These are phyloP conservation scores for Carex littledalei DNA, from an alignment of 176 grass and related monocot genomes.

Conservation along the genomic window DNA sequence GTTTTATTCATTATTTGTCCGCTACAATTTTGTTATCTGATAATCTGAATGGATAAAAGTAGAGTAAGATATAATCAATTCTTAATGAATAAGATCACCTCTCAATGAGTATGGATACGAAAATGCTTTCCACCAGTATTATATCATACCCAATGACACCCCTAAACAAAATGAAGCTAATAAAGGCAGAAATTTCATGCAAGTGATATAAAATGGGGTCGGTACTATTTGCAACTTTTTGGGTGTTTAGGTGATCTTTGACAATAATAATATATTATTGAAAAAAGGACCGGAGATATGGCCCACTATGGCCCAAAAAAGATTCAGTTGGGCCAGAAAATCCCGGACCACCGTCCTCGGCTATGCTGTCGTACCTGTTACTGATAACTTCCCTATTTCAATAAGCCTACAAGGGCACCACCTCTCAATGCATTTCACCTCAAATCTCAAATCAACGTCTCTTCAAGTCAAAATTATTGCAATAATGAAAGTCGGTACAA, in stretches of 20 bases:
- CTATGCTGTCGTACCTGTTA: background rate
- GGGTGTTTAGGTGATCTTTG: background rate
- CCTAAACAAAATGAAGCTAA: background rate
- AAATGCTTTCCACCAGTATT: no score
- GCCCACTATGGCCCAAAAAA: background rate
- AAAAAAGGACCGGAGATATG: background rate
- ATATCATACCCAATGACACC: no score
- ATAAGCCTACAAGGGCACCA: background rate
- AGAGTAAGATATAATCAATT: no score
- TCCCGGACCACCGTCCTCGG: background rate
- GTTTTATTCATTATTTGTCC: no score
- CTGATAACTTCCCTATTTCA: background rate
- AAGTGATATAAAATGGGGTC: no score
- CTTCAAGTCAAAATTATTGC: background rate
- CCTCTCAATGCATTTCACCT: background rate
- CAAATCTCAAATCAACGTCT: slow-evolving; percentile 10
- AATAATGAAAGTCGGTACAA: background rate
- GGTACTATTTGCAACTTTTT: background rate
- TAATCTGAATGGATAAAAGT: no score
- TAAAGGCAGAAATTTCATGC: background rate
- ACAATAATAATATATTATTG: background rate
- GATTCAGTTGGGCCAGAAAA: slow-evolving; percentile 2
- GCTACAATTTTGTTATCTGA: no score
- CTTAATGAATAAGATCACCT: no score
- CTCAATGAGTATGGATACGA: no score